phyloP scores from a whole-genome alignment of 495 filamentous ascomycete genomes.

The Elasticomyces elasticus region DNA sequence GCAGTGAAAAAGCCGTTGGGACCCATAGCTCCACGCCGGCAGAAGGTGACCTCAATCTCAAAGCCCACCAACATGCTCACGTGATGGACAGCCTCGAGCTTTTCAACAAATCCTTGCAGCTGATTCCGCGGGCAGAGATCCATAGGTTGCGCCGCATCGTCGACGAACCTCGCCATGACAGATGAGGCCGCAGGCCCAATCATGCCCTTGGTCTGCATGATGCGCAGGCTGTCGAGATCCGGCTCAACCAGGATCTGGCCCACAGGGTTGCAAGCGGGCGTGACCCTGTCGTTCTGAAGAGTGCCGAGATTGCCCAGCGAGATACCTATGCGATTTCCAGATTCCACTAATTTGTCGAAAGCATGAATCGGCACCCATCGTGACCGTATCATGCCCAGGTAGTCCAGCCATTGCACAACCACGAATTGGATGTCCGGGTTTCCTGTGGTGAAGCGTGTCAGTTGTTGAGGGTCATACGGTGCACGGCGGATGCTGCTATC shows the following conservation, averaged over 20 bases:
- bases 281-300: conserved; percentile 30
- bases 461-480: background rate
- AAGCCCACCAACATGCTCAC: conserved; percentile 60
- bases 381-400: conserved; percentile 57
- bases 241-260: conserved; percentile 37
- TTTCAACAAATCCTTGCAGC: conserved; percentile 21
- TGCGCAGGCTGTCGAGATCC: conserved; percentile 26
- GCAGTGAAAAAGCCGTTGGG: conserved; percentile 27
- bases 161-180: conserved; percentile 37
- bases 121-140: conserved; percentile 41
- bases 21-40: conserved; percentile 31
- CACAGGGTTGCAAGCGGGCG: conserved; percentile 46
- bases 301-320: conserved; percentile 30
- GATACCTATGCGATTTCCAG: conserved; percentile 31
- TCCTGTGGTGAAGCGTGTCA: background rate
- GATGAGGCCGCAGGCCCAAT: conserved; percentile 10
- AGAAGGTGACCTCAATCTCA: conserved; percentile 73
- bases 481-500: background rate
- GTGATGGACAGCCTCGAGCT: conserved; percentile 28
- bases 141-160: conserved; percentile 52
- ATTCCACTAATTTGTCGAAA: conserved; percentile 48
- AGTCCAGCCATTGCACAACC: conserved; percentile 72
- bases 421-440: conserved; percentile 44
- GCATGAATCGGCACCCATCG: conserved; percentile 60
- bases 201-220: conserved; percentile 23